These are phyloP conservation scores for Phaseolus lunatus DNA, from an alignment of 306 rosid genomes.

Conservation along the genomic window DNA sequence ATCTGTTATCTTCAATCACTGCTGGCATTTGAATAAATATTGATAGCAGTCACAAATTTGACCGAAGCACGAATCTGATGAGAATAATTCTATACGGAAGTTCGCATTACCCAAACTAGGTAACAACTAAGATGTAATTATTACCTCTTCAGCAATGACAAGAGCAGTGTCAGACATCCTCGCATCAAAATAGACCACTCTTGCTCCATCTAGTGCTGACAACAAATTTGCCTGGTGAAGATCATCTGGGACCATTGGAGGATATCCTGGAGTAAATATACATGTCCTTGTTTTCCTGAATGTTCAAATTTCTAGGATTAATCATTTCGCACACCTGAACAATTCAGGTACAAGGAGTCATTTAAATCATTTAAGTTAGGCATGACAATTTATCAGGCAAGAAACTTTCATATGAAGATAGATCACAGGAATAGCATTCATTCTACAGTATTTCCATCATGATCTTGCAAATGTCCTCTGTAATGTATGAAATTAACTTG, in stretches of 20 bases:
- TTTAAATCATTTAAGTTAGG: slow-evolving; percentile 6
- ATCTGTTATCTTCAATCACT: background rate
- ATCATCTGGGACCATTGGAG: slow-evolving; percentile 75
- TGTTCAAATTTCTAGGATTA: slow-evolving; percentile 42
- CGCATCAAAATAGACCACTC: slow-evolving; percentile 73
- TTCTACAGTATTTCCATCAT: slow-evolving; percentile 14
- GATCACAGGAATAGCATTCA: background rate
- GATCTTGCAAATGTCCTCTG: slow-evolving; percentile 1
- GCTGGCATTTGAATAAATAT: background rate
- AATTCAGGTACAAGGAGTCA: background rate
- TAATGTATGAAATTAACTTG: slow-evolving; percentile 16
- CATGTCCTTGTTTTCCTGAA: slow-evolving; percentile 97
- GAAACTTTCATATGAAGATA: slow-evolving; percentile 5
- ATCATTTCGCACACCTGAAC: slow-evolving; percentile 32
- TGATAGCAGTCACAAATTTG: slow-evolving; percentile 14
- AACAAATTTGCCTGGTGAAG: slow-evolving; percentile 61
- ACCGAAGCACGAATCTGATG: background rate
- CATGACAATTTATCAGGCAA: slow-evolving; percentile 1
- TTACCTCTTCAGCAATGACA: slow-evolving; percentile 87
- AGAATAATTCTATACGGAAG: slow-evolving; percentile 13
- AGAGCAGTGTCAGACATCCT: slow-evolving; percentile 78
- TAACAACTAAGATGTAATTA: slow-evolving; percentile 31
- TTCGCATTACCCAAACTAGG: slow-evolving; percentile 33
- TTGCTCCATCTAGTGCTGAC: slow-evolving; percentile 81
- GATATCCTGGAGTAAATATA: slow-evolving; percentile 79